Conservation (phyloP, 2,329 filamentous ascomycete species). For the Fusarium sp. region DNA sequence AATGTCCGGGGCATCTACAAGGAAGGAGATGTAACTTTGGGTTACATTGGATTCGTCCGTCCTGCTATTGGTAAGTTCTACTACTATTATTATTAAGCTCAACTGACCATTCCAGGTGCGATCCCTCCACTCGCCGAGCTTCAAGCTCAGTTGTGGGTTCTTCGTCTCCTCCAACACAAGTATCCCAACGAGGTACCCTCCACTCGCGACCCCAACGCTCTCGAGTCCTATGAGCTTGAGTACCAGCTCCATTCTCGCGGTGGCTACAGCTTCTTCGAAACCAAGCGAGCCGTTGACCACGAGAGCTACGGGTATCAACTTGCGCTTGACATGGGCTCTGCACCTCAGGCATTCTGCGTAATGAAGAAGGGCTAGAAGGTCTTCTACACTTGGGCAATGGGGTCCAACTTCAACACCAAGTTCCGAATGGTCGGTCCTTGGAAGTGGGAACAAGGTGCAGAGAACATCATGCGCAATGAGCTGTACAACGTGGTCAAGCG, state of each 20-base stretch:
- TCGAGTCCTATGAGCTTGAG: constrained; percentile 57
- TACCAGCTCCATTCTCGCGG: constrained; percentile 58
- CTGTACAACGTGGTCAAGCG: constrained; percentile 58
- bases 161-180: constrained; percentile 55
- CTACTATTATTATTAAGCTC: fast-evolving
- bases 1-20: constrained; percentile 70
- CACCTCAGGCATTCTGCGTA: constrained; percentile 57
- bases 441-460: constrained; percentile 56
- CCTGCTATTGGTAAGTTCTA: constrained; percentile 57
- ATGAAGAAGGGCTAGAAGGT: constrained; percentile 56
- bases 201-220: constrained; percentile 38
- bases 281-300: constrained; percentile 63
- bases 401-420: constrained; percentile 65
- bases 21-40: constrained; percentile 56
- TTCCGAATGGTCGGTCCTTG: constrained; percentile 64
- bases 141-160: constrained; percentile 65
- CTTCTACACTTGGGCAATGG: constrained; percentile 63
- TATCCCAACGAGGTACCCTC: constrained; percentile 45
- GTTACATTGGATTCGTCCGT: constrained; percentile 65
- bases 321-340: constrained; percentile 63
- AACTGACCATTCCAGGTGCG: constrained; percentile 52
- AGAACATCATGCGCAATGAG: constrained; percentile 59
- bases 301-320: constrained; percentile 67
- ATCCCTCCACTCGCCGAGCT: constrained; percentile 66
- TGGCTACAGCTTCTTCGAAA: constrained; percentile 54